Conservation (phyloP, 2,329 filamentous ascomycete species). For the Penicillium sp. region DNA sequence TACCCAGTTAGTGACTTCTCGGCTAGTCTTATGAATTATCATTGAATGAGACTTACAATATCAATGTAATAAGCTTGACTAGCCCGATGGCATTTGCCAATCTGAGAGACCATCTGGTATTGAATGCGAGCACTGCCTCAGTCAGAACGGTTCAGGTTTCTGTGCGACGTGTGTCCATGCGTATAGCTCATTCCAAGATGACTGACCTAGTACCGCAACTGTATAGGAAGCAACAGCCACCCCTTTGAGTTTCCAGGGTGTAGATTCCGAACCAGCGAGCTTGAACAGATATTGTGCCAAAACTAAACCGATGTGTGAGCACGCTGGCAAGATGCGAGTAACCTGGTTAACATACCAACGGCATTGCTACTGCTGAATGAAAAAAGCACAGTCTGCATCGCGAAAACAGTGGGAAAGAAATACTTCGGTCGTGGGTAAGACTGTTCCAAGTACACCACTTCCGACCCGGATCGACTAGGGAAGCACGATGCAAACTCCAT, state of each 20-base stretch:
- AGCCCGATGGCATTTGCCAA: conserved; percentile 59
- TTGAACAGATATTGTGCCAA: conserved; percentile 65
- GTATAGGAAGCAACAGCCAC: conserved; percentile 67
- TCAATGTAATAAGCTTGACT: conserved; percentile 62
- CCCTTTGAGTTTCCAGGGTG: conserved; percentile 67
- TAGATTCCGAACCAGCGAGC: conserved; percentile 53
- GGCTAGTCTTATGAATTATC: not conserved
- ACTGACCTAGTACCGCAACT: conserved; percentile 57
- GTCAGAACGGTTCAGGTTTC: not conserved
- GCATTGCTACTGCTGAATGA: conserved; percentile 69
- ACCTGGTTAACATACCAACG: conserved; percentile 35
- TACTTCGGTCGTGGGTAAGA: conserved; percentile 65
- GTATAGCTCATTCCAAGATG: not conserved
- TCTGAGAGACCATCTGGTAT: conserved; percentile 61
- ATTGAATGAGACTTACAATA: conserved; percentile 49
- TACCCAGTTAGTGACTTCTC: not conserved
- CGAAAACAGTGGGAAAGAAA: conserved; percentile 66
- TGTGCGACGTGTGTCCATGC: no score
- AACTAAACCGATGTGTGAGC: conserved; percentile 33
- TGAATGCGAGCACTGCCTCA: conserved; percentile 47
- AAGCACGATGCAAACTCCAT: conserved; percentile 68
- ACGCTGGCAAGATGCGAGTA: no score
- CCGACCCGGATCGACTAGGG: conserved; percentile 65
- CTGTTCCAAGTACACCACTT: conserved; percentile 70
- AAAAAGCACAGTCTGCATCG: conserved; percentile 63